Base-by-base conservation (phyloP, 805 yeast genomes). In the Nakazawaea wyomingensis region DNA sequence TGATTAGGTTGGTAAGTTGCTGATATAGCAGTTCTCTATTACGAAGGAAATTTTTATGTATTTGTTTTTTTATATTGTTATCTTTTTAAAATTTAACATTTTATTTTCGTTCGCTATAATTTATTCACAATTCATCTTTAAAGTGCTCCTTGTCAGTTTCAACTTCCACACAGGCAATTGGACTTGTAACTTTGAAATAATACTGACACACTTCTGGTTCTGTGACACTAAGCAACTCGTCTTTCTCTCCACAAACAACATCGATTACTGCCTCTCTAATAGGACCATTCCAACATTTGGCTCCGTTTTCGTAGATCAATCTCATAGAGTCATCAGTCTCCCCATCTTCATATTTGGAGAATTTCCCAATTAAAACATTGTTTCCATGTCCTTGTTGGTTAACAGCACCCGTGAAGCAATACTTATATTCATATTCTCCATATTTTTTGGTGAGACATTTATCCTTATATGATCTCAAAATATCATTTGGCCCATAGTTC, bases 281-380 rank as follows among this genome's bases (percentile, higher is more conserved):
- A 4, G 97, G 97, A 0, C 99, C 99, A 58, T 89, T 86, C 96
- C 98, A 91, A 62, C 99, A 93, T 55, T 71, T 75, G 33, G 79
- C 80, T 17, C 99, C 99, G 16, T 67, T 56, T 4, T 60, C 66
- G 56, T 69, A 93, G 6, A 43, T 26, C 5, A 63, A 30, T 10
- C 44, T 48, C 21, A 56, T 45, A 10, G 41, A 34, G 11, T 43
- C 37, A 2, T 42, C 42, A 3, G 46, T 49, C 5, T 45, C 49
- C 20, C 39, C 49, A 5, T 39, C 18, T 6, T 29, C 29, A 9
- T 22, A 13, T 4, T 16, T n/a, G 14, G 43, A 36, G 19, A 54
- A 72, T 11, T 43, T 51, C 2, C 95, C 95, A 39, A 86, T 71
- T 24, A 65, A 61, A 0, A 75, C 69, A 31, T 65, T 54, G 22